These are phyloP conservation scores for Phtheirospermum japonicum DNA, from an alignment of 257 asterid species.

Conservation along the genomic window DNA sequence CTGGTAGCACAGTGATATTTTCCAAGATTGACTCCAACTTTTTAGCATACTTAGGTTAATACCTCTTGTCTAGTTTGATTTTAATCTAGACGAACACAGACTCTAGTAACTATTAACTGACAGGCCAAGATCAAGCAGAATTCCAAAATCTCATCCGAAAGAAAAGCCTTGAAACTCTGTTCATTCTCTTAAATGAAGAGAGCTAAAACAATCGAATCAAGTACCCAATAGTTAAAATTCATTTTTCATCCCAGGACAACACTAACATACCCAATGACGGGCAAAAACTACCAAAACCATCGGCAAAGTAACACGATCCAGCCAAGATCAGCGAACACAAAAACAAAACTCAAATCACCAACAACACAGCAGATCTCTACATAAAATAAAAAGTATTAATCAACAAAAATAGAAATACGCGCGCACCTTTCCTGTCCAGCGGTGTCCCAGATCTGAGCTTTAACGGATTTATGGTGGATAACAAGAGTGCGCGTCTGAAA, in stretches of 20 bases:
- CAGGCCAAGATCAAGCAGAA: constrained; percentile 10
- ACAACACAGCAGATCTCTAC: neutral
- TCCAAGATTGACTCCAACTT: neutral
- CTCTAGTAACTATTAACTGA: constrained; percentile 3
- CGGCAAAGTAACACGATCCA: constrained; percentile 21
- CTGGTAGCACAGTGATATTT: neutral
- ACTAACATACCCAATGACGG: neutral
- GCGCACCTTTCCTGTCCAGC: constrained; percentile 83
- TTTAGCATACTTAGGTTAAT: neutral
- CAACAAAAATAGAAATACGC: neutral
- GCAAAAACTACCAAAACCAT: constrained; percentile 9
- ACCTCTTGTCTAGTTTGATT: neutral
- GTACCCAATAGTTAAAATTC: neutral
- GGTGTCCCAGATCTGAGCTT: constrained; percentile 96
- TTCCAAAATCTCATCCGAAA: neutral
- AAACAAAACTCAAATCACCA: constrained; percentile 5
- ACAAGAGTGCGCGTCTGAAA: constrained; percentile 75
- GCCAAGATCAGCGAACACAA: neutral
- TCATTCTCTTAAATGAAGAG: neutral
- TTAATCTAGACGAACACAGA: neutral
- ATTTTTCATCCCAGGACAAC: neutral
- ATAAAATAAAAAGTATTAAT: neutral
- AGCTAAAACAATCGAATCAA: constrained; percentile 6
- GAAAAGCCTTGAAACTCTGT: neutral
- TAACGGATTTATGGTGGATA: constrained; percentile 67